Evolutionary conservation across 2,329 filamentous ascomycete genomes (phyloP).

Genomic region (Paramyrothecium sp.): DNA sequence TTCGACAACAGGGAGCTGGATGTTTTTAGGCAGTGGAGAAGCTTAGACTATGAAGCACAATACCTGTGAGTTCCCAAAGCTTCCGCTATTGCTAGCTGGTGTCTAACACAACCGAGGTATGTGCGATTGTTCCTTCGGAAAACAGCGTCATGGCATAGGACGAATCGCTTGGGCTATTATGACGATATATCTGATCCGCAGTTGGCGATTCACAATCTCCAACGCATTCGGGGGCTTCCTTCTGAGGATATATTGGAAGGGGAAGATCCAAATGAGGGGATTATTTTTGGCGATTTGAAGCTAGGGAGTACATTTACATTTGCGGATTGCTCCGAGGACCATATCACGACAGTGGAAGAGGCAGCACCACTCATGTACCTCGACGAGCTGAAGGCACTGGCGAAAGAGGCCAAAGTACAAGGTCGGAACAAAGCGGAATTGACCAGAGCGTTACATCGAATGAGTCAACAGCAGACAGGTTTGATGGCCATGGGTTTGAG

Average conservation of each 20-base stretch:
- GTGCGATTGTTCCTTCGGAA: slow-evolving; percentile 92
- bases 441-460: slow-evolving; percentile 67
- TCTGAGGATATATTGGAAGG: slow-evolving; percentile 4
- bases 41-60: slow-evolving; percentile 78
- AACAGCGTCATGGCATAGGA: slow-evolving; percentile 85
- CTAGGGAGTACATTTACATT: slow-evolving; percentile 68
- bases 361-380: slow-evolving; percentile 79
- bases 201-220: slow-evolving; percentile 63
- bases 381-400: slow-evolving; percentile 81
- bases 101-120: slow-evolving; percentile 54
- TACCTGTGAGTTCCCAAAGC: slow-evolving; percentile 68
- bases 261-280: slow-evolving; percentile 19
- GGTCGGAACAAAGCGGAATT: slow-evolving; percentile 88
- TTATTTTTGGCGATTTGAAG: slow-evolving; percentile 39
- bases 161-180: slow-evolving; percentile 74
- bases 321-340: slow-evolving; percentile 72
- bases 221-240: slow-evolving; percentile 57
- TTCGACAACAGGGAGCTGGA: slow-evolving; percentile 77
- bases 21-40: slow-evolving; percentile 75
- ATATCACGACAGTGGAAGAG: slow-evolving; percentile 77
- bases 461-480: slow-evolving; percentile 72
- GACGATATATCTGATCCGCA: slow-evolving; percentile 77
- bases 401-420: slow-evolving; percentile 82
- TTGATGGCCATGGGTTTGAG: slow-evolving; percentile 69
- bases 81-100: neutral